Percentiles rank a stretch among this genome's conserved stretches.
Conservation (phyloP, 177 flowering plant species). For the Vitis hybrid region DNA sequence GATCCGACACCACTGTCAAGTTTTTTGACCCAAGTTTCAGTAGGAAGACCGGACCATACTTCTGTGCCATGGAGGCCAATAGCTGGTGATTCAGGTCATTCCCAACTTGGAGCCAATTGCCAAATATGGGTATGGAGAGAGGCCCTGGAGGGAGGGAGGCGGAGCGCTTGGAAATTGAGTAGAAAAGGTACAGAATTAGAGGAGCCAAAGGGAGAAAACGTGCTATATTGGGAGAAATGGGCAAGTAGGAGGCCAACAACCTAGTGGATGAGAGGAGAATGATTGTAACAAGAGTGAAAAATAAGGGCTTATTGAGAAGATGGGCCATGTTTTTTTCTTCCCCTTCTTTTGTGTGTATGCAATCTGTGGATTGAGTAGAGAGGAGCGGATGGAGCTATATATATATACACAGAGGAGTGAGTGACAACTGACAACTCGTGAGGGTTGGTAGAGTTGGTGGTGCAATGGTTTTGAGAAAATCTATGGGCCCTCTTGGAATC, state of each 20-base stretch:
- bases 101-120: slow-evolving; percentile 72
- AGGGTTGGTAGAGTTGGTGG: slow-evolving; percentile 1
- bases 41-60: slow-evolving; percentile 40
- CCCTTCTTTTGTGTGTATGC: too few species aligned
- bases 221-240: not conserved
- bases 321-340: not conserved
- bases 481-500: slow-evolving; percentile 13
- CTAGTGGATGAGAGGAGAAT: not conserved
- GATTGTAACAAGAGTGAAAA: not conserved
- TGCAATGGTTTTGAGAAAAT: slow-evolving; percentile 13
- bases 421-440: not conserved
- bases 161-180: not conserved
- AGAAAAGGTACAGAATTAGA: not conserved
- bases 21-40: slow-evolving; percentile 49
- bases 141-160: slow-evolving; percentile 46
- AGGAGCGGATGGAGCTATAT: too few species aligned
- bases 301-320: not conserved
- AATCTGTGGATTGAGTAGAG: too few species aligned
- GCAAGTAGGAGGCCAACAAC: not conserved
- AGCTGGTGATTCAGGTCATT: slow-evolving; percentile 56
- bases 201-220: not conserved
- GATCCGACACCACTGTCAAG: slow-evolving; percentile 48
- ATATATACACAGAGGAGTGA: not conserved
- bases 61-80: slow-evolving; percentile 38
- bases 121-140: slow-evolving; percentile 45